A percentile compares a stretch with the other conserved stretches of the same genome.
Evolutionary conservation across 768 basidiomycete genomes (phyloP).

Genomic region (Tulasnella sp.): DNA sequence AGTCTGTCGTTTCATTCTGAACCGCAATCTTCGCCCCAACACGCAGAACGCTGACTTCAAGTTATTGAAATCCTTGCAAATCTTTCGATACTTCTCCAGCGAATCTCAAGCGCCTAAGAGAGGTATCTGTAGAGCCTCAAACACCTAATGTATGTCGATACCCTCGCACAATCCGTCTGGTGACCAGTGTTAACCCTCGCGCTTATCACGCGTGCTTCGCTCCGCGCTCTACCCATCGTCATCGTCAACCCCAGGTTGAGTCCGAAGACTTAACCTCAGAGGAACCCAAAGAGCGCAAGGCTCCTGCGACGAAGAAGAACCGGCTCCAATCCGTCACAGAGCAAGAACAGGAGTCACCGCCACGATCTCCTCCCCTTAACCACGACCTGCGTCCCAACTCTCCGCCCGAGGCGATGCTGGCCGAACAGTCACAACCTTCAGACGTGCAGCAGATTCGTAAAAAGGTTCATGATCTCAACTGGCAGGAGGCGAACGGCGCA

Average conservation of each 20-base stretch:
- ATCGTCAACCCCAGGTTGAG: background rate
- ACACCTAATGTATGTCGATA: constrained; percentile 26
- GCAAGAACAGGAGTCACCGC: constrained; percentile 21
- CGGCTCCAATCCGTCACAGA: constrained; percentile 47
- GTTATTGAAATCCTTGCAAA: no score
- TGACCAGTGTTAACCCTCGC: constrained; percentile 2
- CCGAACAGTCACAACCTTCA: constrained; percentile 21
- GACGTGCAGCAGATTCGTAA: constrained; percentile 72
- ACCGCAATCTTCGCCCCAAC: no score
- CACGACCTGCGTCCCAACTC: background rate
- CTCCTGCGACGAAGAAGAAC: constrained; percentile 64
- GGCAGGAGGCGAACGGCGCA: constrained; percentile 35
- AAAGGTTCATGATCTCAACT: constrained; percentile 66
- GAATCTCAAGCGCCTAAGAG: constrained; percentile 55
- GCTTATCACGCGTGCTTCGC: background rate
- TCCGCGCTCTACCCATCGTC: constrained; percentile 13
- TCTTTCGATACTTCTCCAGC: no score
- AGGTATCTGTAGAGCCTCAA: constrained; percentile 61
- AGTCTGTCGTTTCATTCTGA: no score
- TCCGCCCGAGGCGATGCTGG: constrained; percentile 6
- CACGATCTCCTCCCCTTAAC: constrained; percentile 12
- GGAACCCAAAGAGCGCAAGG: constrained; percentile 41
- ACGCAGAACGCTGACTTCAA: no score
- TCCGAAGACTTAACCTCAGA: background rate
- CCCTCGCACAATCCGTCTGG: background rate